Evolutionary conservation across 345 rosid species (phyloP), one percentile per base, ranked within the genome.

Genomic region (Crucihimalaya himalaica): DNA sequence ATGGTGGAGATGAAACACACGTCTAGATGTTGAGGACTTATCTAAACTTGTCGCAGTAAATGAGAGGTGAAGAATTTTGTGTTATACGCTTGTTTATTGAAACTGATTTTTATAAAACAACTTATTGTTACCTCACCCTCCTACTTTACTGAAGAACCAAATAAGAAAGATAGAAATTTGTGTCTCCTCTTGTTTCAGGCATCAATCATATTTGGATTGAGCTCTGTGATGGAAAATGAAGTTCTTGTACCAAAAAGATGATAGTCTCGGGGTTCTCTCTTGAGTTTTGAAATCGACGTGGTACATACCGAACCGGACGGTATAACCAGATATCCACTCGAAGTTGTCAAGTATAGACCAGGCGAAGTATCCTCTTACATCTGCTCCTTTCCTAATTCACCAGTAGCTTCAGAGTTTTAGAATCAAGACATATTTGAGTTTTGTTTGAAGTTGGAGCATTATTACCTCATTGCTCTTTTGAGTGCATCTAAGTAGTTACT

Each of bases 331-430:
- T 61, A 57, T 47, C 96, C 94, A 89, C 79, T 92, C 96, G 20
- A 89, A 89, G 56, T 88, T 83, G 81, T 92, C 98, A 0, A 88
- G 86, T 78, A 92, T 81, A 54, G 96, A 86, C 98, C 96, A 88
- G 8, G 74, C 62, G 37, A 88, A 86, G 76, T 90, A 92, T 2
- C 98, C 95, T 79, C 88, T 71, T 7, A 90, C 80, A 71, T 93
- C 90, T 80, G 88, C 93, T 56, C 93, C 97, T 66, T 86, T 80
- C 83, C 89, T 85, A 81, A 52, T 63, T 16, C 51, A 65, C 37
- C 42, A 58, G 50, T 57, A 40, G 39, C 35, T 35, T 74, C 3
- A 28, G 18, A 8, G 68, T 10, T 55, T 25, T 14, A 7, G 60
- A 37, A 46, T 54, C 65, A 68, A 61, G 11, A 51, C 31, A 48